These are phyloP conservation scores for Bruguiera hainesii DNA, from an alignment of 441 rosid genomes.

Conservation along the genomic window DNA sequence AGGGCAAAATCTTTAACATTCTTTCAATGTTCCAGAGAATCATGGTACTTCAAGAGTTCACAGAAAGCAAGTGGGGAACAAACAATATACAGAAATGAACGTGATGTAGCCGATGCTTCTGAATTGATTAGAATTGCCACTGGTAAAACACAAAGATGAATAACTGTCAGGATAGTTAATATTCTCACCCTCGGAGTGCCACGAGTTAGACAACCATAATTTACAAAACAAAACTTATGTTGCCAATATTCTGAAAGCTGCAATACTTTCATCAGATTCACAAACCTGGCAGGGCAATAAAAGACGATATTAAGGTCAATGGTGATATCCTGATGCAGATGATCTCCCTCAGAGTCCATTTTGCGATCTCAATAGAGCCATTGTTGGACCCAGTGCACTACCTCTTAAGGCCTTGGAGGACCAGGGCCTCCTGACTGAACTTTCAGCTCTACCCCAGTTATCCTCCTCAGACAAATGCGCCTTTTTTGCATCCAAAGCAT, in stretches of 20 bases:
- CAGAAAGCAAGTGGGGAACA: too few relatives aligned
- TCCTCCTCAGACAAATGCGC: constrained; percentile 52
- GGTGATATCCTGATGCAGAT: neutral
- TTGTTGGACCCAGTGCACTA: constrained; percentile 77
- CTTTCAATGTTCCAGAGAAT: too few relatives aligned
- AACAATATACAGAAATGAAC: too few relatives aligned
- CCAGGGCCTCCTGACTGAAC: constrained; percentile 53
- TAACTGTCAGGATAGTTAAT: too few relatives aligned
- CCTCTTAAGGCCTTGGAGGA: constrained; percentile 54
- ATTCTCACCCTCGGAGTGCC: too few relatives aligned
- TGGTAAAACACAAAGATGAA: too few relatives aligned
- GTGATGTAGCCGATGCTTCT: too few relatives aligned
- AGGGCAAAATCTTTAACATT: too few relatives aligned
- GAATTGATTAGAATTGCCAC: too few relatives aligned
- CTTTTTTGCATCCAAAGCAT: constrained; percentile 64
- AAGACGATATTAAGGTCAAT: neutral
- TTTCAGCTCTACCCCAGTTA: constrained; percentile 44
- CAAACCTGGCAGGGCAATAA: neutral
- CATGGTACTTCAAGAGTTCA: too few relatives aligned
- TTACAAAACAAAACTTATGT: neutral
- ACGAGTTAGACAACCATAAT: too few relatives aligned
- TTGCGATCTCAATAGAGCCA: constrained; percentile 73
- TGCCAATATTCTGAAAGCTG: neutral
- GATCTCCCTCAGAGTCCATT: constrained; percentile 34
- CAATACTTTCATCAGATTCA: neutral